Evolutionary conservation across 2,329 filamentous ascomycete species (phyloP), one percentile per base, ranked within the genome.

Genomic region (Fonsecaea erecta): DNA sequence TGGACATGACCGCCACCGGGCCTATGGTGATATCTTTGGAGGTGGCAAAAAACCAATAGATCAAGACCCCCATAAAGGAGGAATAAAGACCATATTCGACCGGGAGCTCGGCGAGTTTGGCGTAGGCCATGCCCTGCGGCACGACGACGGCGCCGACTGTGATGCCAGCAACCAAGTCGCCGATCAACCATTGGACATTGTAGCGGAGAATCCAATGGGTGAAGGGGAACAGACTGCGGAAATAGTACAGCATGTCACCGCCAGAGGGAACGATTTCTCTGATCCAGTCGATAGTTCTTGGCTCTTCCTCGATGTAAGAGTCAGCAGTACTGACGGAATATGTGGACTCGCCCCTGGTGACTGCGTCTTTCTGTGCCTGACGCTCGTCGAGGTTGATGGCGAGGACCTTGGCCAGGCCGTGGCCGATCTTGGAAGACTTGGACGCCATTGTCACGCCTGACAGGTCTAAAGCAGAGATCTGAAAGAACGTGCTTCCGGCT

Each of bases 21-120:
- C 94, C 94, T 63, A 98, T 98, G 9, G 94, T 97, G 74, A 99
- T 98, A 77, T 99, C 94, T 76, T 98, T 99, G 14, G 94, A 97
- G 0, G 95, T 99, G 35, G 93, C 95, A 74, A 98, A 98, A 75
- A 97, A 90, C 94, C 94, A 98, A 79, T 99, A 99, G 67, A 97
- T 84, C 68, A 97, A 77, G 16, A 96, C 93, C 57, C 94, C 95
- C 85, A 97, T 95, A 75, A 99, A 98, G 0, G 94, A 97, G 0
- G 94, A 95, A 78, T 96, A 96, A 0, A 98, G 85, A 59, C 94
- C 94, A 74, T 89, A 98, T 75, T 98, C 84, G 5, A 90, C 86
- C 0, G 86, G 84, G n/a, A 98, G 83, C 66, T 89, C 85, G 52
- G 94, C 94, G 28, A 98, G 84, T 67, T 88, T 83, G 32, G 94